Base-by-base conservation (phyloP, 1,284 basidiomycete species). In the Cutaneotrichosporon dermatis region DNA sequence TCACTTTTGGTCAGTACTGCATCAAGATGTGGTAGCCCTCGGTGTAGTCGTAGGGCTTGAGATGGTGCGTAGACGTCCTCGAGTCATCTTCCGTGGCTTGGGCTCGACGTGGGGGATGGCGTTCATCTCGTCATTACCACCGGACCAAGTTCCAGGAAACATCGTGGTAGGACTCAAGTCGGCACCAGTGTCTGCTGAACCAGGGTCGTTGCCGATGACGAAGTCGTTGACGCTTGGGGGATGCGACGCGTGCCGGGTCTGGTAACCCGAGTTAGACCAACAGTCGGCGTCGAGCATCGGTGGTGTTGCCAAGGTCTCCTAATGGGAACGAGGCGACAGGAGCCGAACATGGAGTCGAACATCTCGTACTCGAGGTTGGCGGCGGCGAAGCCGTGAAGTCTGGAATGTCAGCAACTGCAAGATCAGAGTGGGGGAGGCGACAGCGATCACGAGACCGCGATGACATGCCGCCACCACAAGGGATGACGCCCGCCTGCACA, bases 11-110 rank as follows among this genome's bases (percentile, higher is more conserved):
- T 88, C 55, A 96, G 76, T 92, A 89, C 78, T 91, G 89, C 89
- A 96, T 95, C 69, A 96, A 81, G 74, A 89, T 89, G 75, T 95
- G 93, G 75, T 95, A 96, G 16, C 91, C 90, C 78, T 94, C 88
- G 12, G 90, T 93, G 72, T 95, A 95, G 73, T 92, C 90, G 73
- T 62, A 63, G 6, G 64, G 59, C 61, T 60, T 65, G 56, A 65
- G 8, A 62, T 52, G 2, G 53, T 58, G 35, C 54, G 55, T 62
- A 65, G 13, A 65, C 58, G 35, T 65, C 62, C 41, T 59, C 57
- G 12, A 3, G 62, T 64, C 34, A 64, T 46, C 59, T 61, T 64
- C 55, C 59, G 57, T 35, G 54, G 59, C 49, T 44, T 36, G 33
- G 42, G 42, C 36, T 57, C 51, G 54, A 25, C 39, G 12, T 49